Evolutionary conservation across 345 rosid species (phyloP).

Genomic region (Anastatica hierochuntica): DNA sequence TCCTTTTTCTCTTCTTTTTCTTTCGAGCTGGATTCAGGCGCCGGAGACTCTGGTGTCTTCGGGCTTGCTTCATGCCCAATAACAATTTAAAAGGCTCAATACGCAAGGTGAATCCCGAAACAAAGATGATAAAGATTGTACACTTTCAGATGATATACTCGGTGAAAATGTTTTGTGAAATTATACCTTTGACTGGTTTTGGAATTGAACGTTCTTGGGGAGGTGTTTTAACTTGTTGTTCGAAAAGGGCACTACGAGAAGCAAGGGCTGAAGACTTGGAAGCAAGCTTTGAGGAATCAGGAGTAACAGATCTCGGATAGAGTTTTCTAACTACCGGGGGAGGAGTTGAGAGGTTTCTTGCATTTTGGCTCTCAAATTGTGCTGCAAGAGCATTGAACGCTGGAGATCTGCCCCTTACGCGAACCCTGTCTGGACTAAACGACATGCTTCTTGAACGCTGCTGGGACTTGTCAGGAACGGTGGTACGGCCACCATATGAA

Average conservation of each 20-base stretch:
- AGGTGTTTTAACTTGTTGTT: constrained; percentile 46
- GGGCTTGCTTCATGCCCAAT: constrained; percentile 37
- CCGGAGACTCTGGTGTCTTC: constrained; percentile 35
- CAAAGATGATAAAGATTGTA: too few species aligned
- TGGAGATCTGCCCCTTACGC: constrained; percentile 28
- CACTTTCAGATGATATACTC: too few species aligned
- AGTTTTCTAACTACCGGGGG: constrained; percentile 54
- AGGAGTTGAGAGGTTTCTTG: constrained; percentile 32
- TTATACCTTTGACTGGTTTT: constrained; percentile 60
- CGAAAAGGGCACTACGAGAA: constrained; percentile 57
- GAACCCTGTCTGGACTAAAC: constrained; percentile 32
- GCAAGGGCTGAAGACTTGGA: constrained; percentile 69
- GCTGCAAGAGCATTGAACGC: constrained; percentile 32
- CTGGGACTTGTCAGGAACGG: constrained; percentile 32
- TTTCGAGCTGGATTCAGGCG: constrained; percentile 39
- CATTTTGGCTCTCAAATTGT: constrained; percentile 28
- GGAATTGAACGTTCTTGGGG: constrained; percentile 68
- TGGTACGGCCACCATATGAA: constrained; percentile 79
- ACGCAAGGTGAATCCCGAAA: not conserved
- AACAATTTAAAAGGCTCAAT: not conserved
- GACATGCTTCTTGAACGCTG: constrained; percentile 31
- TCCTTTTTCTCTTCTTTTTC: constrained; percentile 20
- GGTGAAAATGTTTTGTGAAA: not conserved
- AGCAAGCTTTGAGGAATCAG: constrained; percentile 53
- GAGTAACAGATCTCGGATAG: constrained; percentile 84